Percentiles rank a stretch among this genome's conserved stretches.
Conservation (phyloP, 2,329 filamentous ascomycete genomes). For the Penicillium sp. region DNA sequence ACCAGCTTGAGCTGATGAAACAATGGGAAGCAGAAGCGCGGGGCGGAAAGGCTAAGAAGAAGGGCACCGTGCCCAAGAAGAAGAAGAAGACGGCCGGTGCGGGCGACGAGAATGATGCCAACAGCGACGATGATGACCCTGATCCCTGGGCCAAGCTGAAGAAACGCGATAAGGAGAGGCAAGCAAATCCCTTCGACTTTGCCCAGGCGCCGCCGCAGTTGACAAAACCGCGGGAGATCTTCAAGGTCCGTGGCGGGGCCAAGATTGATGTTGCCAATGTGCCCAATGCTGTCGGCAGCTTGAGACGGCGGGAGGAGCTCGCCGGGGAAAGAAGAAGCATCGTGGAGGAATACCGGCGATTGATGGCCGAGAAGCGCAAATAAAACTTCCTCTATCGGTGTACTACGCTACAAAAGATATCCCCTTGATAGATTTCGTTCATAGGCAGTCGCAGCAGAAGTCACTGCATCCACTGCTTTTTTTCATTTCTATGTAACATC, state of each 20-base stretch:
- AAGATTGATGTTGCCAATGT: conserved; percentile 66
- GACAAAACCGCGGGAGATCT: conserved; percentile 60
- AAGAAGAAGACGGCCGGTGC: conserved; percentile 35
- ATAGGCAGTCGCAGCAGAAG: conserved; percentile 21
- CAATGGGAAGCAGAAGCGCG: conserved; percentile 57
- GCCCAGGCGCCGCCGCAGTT: conserved; percentile 75
- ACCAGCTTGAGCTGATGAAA: conserved; percentile 64
- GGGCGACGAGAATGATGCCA: conserved; percentile 42
- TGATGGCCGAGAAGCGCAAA: conserved; percentile 60
- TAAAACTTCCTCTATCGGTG: background rate
- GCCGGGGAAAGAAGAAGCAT: conserved; percentile 66
- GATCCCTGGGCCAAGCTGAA: conserved; percentile 78
- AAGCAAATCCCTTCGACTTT: conserved; percentile 48
- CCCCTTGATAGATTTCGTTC: conserved; percentile 13
- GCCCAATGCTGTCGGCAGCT: conserved; percentile 66
- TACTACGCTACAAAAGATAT: conserved; percentile 11
- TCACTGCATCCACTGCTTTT: conserved; percentile 17
- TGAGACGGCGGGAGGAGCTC: conserved; percentile 70
- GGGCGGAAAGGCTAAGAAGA: conserved; percentile 51
- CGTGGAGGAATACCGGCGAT: conserved; percentile 68
- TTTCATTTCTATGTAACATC: conserved; percentile 28
- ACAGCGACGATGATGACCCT: conserved; percentile 61
- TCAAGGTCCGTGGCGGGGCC: conserved; percentile 63
- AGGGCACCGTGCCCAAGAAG: conserved; percentile 37
- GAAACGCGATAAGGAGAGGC: conserved; percentile 49